Evolutionary conservation across 805 yeast genomes (phyloP).

Genomic region (Candida verbasci): DNA sequence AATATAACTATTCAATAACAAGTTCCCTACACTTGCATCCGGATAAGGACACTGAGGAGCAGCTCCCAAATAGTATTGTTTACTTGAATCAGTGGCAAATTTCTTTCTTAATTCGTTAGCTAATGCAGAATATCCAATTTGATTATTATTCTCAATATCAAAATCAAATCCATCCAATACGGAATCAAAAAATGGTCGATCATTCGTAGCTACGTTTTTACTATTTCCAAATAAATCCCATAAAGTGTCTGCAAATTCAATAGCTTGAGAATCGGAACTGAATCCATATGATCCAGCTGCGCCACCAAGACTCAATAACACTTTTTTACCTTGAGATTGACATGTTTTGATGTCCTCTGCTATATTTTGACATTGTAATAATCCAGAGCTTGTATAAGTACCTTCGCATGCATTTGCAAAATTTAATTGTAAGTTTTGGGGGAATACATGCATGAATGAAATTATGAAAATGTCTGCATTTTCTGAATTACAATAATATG

Average conservation of each 20-base stretch:
- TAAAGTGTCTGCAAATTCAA: conserved; percentile 43
- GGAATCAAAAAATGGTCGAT: conserved; percentile 64
- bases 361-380: conserved; percentile 35
- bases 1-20: conserved; percentile 19
- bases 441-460: conserved; percentile 66
- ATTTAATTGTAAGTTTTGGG: conserved; percentile 27
- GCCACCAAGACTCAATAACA: conserved; percentile 69
- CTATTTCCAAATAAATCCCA: conserved; percentile 40
- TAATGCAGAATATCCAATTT: conserved; percentile 62
- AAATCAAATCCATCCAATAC: conserved; percentile 81
- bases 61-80: conserved; percentile 27
- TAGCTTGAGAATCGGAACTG: conserved; percentile 44
- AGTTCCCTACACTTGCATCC: conserved; percentile 32
- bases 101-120: conserved; percentile 28
- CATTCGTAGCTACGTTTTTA: conserved; percentile 12
- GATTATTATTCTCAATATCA: conserved; percentile 61
- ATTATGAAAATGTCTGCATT: conserved; percentile 69
- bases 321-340: conserved; percentile 73
- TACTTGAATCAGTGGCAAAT: conserved; percentile 23
- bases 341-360: conserved; percentile 69
- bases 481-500: conserved; percentile 58
- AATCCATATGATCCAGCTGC: conserved; percentile 40
- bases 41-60: conserved; percentile 40
- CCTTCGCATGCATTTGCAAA: conserved; percentile 49
- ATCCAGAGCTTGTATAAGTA: conserved; percentile 30